Evolutionary conservation across 169 alveolate genomes (phyloP).

Genomic region (Eimeria brunetti): DNA sequence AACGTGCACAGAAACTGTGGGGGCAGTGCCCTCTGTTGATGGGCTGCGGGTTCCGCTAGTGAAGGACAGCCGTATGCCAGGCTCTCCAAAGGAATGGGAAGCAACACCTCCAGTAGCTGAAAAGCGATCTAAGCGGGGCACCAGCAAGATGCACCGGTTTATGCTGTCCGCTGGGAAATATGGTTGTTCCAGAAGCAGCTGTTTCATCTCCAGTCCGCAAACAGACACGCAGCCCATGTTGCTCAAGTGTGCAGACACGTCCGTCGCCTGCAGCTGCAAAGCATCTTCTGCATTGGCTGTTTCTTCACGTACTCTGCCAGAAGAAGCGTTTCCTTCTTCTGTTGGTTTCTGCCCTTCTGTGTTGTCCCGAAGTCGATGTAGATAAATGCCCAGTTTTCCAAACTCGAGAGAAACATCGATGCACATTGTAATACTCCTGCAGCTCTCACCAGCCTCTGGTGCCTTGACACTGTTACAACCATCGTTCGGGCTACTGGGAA

Average conservation of each 20-base stretch:
- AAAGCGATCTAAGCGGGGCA: neutral
- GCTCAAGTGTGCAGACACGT: constrained; percentile 18
- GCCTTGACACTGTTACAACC: neutral
- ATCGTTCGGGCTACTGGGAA: neutral
- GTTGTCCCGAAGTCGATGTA: constrained; percentile 8
- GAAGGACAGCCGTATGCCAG: constrained; percentile 17
- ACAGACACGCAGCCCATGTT: neutral
- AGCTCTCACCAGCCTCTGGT: neutral
- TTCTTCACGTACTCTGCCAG: neutral
- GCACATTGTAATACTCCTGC: constrained; percentile 12
- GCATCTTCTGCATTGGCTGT: neutral
- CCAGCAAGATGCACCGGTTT: constrained; percentile 32
- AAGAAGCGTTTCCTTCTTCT: neutral
- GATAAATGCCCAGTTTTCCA: neutral
- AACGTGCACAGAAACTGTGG: constrained; percentile 7
- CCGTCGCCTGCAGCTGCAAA: constrained; percentile 21
- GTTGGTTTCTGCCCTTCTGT: neutral
- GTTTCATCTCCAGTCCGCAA: constrained; percentile 11
- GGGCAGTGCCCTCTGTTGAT: neutral
- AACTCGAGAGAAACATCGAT: neutral
- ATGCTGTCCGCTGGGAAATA: constrained; percentile 29
- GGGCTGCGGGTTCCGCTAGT: neutral
- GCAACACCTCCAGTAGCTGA: neutral
- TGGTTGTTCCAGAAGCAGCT: constrained; percentile 53
- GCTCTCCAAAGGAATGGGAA: neutral